Evolutionary conservation across 2,329 filamentous ascomycete genomes (phyloP).

Genomic region (Aspergillus felis): DNA sequence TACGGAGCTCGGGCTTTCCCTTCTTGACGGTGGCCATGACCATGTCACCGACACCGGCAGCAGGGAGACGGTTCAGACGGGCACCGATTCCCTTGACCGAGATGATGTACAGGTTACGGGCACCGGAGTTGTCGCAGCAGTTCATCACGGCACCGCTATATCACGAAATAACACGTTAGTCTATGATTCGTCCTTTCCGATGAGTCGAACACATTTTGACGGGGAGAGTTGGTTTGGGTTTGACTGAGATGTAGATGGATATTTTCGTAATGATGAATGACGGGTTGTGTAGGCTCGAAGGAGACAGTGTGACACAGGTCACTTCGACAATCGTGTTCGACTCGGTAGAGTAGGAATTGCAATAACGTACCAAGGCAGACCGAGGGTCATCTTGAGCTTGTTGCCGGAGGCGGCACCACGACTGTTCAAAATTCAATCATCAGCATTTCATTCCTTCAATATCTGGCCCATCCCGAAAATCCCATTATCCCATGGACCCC

Average conservation of each 20-base stretch:
- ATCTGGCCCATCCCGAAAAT: slow-evolving; percentile 3
- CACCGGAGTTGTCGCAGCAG: slow-evolving; percentile 99
- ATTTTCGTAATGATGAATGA: too few relatives aligned
- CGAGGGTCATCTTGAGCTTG: slow-evolving; percentile 99
- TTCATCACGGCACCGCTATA: slow-evolving; percentile 97
- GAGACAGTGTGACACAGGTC: slow-evolving; percentile 10
- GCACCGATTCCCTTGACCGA: slow-evolving; percentile 98
- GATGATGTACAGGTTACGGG: slow-evolving; percentile 99
- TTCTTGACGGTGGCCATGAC: slow-evolving; percentile 99
- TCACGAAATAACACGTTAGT: slow-evolving; percentile 10
- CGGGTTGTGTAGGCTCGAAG: slow-evolving; percentile 9
- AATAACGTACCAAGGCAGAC: slow-evolving; percentile 93
- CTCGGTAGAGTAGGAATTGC: slow-evolving; percentile 11
- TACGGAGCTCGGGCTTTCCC: slow-evolving; percentile 99
- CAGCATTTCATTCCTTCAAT: slow-evolving; percentile 15
- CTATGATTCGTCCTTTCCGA: slow-evolving; percentile 13
- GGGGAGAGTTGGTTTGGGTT: slow-evolving; percentile 2
- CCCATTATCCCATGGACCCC: slow-evolving; percentile 1
- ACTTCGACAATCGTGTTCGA: slow-evolving; percentile 5
- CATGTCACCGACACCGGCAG: slow-evolving; percentile 98
- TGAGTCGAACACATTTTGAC: slow-evolving; percentile 6
- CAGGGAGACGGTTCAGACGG: slow-evolving; percentile 93
- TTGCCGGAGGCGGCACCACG: slow-evolving; percentile 91
- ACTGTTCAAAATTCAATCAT: slow-evolving; percentile 37
- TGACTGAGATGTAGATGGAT: neutral